Conservation (phyloP, 2,329 filamentous ascomycete species). For the Didymella lethalis region DNA sequence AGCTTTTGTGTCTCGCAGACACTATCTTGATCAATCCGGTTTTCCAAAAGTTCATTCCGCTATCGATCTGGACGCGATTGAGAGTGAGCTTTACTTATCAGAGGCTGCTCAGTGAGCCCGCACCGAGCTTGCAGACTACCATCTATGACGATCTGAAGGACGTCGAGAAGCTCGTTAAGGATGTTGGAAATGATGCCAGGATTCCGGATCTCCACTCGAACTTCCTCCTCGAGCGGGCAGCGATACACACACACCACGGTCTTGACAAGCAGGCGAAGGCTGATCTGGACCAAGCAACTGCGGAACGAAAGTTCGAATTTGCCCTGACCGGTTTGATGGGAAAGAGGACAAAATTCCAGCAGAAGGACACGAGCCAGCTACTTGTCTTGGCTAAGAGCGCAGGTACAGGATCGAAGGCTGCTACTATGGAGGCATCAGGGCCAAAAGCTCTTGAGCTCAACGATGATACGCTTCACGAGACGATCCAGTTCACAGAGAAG, state of each 20-base stretch:
- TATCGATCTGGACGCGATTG: constrained; percentile 69
- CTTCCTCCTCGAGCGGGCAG: constrained; percentile 82
- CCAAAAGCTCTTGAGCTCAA: constrained; percentile 81
- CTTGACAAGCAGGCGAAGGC: constrained; percentile 77
- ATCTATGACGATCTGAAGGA: constrained; percentile 68
- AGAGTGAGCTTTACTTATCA: constrained; percentile 78
- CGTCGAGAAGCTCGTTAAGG: constrained; percentile 57
- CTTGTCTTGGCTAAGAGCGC: constrained; percentile 87
- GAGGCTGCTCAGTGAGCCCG: constrained; percentile 69
- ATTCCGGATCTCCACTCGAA: constrained; percentile 57
- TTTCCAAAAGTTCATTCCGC: constrained; percentile 55
- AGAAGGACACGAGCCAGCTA: constrained; percentile 83
- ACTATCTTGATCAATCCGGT: constrained; percentile 61
- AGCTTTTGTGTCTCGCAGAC: constrained; percentile 81
- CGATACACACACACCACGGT: constrained; percentile 84
- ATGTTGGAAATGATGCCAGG: constrained; percentile 29
- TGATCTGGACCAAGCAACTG: constrained; percentile 73
- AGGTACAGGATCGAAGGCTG: constrained; percentile 29
- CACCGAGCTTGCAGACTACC: constrained; percentile 64
- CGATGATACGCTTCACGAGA: constrained; percentile 90
- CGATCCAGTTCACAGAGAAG: constrained; percentile 77
- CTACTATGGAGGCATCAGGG: constrained; percentile 43
- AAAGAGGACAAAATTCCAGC: constrained; percentile 82
- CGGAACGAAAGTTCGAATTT: constrained; percentile 76
- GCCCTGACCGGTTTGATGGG: constrained; percentile 85